phyloP scores from a whole-genome alignment of 2,329 filamentous ascomycete species.

The Penicillium capsulatum region DNA sequence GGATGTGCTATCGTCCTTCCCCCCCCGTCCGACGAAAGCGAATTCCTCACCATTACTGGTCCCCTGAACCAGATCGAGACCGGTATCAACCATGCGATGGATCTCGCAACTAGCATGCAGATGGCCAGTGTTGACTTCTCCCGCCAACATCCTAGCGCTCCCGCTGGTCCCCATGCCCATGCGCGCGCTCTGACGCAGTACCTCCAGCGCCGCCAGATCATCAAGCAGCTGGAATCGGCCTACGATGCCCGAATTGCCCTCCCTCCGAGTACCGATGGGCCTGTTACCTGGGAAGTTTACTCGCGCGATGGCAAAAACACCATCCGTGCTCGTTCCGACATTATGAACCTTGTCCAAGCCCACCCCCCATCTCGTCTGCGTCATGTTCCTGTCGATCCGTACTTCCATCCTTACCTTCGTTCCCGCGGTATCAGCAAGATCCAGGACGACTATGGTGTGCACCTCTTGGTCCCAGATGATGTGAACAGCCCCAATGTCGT shows the following conservation, averaged over 20 bases:
- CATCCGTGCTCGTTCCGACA: conserved; percentile 48
- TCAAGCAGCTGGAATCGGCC: conserved; percentile 73
- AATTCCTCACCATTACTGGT: conserved; percentile 80
- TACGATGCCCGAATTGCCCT: conserved; percentile 87
- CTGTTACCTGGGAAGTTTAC: conserved; percentile 81
- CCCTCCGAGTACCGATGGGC: conserved; percentile 61
- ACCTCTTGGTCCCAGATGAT: conserved; percentile 47
- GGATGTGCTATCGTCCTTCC: conserved; percentile 85
- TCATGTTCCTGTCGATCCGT: conserved; percentile 46
- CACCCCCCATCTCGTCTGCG: conserved; percentile 46
- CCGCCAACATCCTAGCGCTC: conserved; percentile 69
- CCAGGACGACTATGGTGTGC: conserved; percentile 44
- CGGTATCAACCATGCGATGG: conserved; percentile 79
- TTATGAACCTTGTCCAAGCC: conserved; percentile 47
- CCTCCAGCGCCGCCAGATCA: conserved; percentile 72
- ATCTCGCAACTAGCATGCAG: conserved; percentile 82
- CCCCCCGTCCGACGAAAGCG: conserved; percentile 69
- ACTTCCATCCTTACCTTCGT: conserved; percentile 47
- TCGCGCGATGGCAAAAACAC: conserved; percentile 78
- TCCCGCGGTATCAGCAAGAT: conserved; percentile 38
- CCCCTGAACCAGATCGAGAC: conserved; percentile 67
- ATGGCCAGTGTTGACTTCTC: conserved; percentile 78
- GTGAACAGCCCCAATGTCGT: conserved; percentile 43
- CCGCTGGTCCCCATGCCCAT: conserved; percentile 69
- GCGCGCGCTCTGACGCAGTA: conserved; percentile 85